phyloP scores from a whole-genome alignment of 345 rosid genomes.

The Citrus reticulata region DNA sequence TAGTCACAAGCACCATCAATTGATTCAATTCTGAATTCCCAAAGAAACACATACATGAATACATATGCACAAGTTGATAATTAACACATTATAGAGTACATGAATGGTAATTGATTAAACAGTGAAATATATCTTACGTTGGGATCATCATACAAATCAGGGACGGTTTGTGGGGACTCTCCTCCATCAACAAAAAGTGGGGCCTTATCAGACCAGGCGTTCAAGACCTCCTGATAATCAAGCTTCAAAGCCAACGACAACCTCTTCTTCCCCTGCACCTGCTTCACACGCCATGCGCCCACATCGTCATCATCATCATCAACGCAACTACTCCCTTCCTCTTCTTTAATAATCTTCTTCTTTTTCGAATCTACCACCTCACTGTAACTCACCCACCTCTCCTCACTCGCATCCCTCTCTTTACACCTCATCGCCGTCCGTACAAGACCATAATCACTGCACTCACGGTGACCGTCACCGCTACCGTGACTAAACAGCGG shows the following conservation, averaged over 20 bases:
- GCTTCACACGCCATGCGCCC: conserved; percentile 17
- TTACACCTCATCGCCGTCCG: conserved; percentile 66
- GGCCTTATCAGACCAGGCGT: conserved; percentile 85
- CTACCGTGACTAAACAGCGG: conserved; percentile 15
- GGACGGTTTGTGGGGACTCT: conserved; percentile 63
- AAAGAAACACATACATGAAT: neutral
- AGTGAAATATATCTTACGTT: conserved; percentile 31
- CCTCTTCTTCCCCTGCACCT: conserved; percentile 8
- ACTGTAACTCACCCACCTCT: conserved; percentile 82
- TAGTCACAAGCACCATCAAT: neutral
- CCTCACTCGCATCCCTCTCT: conserved; percentile 52
- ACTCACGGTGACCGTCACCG: neutral
- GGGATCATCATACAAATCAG: conserved; percentile 55
- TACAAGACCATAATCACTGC: conserved; percentile 24
- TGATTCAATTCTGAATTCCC: neutral
- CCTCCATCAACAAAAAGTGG: conserved; percentile 54
- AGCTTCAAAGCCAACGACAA: conserved; percentile 62
- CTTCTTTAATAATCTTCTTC: conserved; percentile 44
- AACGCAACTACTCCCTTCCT: conserved; percentile 48
- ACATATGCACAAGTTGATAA: neutral
- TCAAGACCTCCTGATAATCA: conserved; percentile 73
- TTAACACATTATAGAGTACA: too few relatives aligned
- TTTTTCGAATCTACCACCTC: conserved; percentile 59
- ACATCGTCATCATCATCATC: conserved; percentile 25
- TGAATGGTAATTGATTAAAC: neutral